Conservation (phyloP, 352 stramenopile genomes). For the Sclerospora graminicola region DNA sequence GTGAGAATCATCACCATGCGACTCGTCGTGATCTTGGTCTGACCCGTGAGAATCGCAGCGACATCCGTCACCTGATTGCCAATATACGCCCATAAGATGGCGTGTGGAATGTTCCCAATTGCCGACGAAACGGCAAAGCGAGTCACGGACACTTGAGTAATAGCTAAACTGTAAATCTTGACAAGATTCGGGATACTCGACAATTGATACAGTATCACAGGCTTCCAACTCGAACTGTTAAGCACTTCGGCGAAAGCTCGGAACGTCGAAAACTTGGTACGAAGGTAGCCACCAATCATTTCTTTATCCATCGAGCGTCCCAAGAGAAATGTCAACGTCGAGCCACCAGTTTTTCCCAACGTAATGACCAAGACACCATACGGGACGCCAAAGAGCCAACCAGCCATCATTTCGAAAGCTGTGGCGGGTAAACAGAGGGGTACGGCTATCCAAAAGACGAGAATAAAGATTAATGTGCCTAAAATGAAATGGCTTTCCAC, state of each 20-base stretch:
- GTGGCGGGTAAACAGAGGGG: constrained; percentile 62
- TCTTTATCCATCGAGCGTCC: constrained; percentile 44
- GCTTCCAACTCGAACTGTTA: constrained; percentile 60
- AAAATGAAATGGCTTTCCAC: constrained; percentile 37
- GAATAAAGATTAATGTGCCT: constrained; percentile 36
- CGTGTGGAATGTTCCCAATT: constrained; percentile 43
- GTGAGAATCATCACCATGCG: constrained; percentile 35
- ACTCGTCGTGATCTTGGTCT: constrained; percentile 33
- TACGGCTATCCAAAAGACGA: constrained; percentile 54
- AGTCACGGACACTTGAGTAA: constrained; percentile 47
- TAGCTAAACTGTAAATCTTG: constrained; percentile 70
- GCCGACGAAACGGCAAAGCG: constrained; percentile 51
- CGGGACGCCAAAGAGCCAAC: constrained; percentile 52
- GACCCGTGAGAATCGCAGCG: constrained; percentile 37
- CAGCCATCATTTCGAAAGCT: constrained; percentile 49
- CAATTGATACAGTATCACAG: constrained; percentile 64
- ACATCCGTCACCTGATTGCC: constrained; percentile 61
- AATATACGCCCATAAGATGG: constrained; percentile 63
- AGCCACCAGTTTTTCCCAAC: constrained; percentile 60
- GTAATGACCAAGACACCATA: constrained; percentile 45
- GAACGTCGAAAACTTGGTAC: constrained; percentile 54
- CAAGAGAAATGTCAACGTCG: constrained; percentile 53
- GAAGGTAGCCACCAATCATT: constrained; percentile 49
- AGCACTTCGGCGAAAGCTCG: constrained; percentile 54
- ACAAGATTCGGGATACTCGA: constrained; percentile 73